Evolutionary conservation across 352 stramenopile species (phyloP), one percentile per base, ranked within the genome.

Genomic region (Hyaloperonospora arabidopsidis): DNA sequence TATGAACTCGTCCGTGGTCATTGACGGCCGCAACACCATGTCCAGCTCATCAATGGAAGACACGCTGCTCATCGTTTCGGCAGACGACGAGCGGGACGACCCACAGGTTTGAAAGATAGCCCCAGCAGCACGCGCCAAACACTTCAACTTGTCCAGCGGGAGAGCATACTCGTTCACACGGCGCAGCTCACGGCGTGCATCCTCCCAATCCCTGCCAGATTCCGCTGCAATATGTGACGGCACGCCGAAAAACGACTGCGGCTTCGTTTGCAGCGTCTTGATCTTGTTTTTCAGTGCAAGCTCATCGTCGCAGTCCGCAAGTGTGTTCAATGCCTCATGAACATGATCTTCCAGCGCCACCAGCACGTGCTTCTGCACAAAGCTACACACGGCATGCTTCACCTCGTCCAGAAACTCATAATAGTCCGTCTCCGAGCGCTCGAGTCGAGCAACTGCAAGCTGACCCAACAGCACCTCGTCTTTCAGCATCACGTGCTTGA

Each of bases 81-180:
- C 41, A 28, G 53, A 65, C 13, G 48, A 54, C 6, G 55, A 72
- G 28, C 52, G 46, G 1, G 59, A 66, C 10, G 64, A 61, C 28
- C 67, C 28, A 61, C 69, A 70, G 19, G 56, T 65, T 45, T 70
- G 58, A 57, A 84, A 87, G 55, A 87, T 70, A 28, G 74, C 77
- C 12, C 64, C 70, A 1, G 72, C 74, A 32, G 72, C 62, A 39
- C 76, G 76, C 46, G 80, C 67, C 52, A 87, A 79, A 59, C 74
- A 87, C 61, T 83, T 80, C 46, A 87, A 65, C 52, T 87, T 87
- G 67, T 87, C 77, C 22, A 82, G 65, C 17, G 77, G 77, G 14
- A 87, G 55, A 15, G 77, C 58, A 49, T 76, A 86, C 43, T 86
- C 67, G 25, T 78, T 72, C 40, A 87, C 64, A 15, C 65, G 64